phyloP scores from a whole-genome alignment of 2,329 filamentous ascomycete genomes.

The Rhynchosporium agropyri region DNA sequence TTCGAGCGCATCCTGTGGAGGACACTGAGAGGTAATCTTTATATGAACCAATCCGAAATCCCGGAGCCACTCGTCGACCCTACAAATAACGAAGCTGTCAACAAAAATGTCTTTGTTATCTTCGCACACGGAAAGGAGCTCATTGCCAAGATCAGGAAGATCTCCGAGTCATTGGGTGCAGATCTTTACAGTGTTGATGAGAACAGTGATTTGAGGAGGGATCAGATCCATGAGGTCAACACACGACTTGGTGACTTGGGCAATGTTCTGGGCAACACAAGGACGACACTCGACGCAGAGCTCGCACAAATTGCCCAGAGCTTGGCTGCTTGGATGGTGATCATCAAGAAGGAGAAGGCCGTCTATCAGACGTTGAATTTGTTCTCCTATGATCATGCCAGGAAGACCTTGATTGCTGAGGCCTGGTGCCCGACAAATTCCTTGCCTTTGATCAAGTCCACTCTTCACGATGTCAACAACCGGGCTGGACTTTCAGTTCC shows the following conservation, averaged over 20 bases:
- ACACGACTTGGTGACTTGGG: constrained; percentile 86
- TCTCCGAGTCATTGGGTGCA: constrained; percentile 94
- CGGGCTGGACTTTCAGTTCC: constrained; percentile 94
- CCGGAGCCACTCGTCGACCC: constrained; percentile 91
- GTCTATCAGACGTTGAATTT: constrained; percentile 94
- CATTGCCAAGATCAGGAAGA: constrained; percentile 97
- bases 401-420: constrained; percentile 95
- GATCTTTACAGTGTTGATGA: constrained; percentile 97
- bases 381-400: constrained; percentile 94
- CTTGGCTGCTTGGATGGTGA: constrained; percentile 94
- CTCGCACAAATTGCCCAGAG: constrained; percentile 91
- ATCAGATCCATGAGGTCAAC: constrained; percentile 98
- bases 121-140: constrained; percentile 99
- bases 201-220: constrained; percentile 90
- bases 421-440: constrained; percentile 96
- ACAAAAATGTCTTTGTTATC: constrained; percentile 99
- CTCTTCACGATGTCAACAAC: constrained; percentile 94
- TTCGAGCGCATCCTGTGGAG: constrained; percentile 98
- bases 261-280: constrained; percentile 92
- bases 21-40: constrained; percentile 93
- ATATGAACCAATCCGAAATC: constrained; percentile 99
- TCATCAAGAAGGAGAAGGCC: constrained; percentile 97
- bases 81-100: constrained; percentile 84
- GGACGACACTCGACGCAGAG: constrained; percentile 90
- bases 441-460: constrained; percentile 84